phyloP scores from a whole-genome alignment of 2,329 filamentous ascomycete species.

The Akanthomyces uredinophilus region DNA sequence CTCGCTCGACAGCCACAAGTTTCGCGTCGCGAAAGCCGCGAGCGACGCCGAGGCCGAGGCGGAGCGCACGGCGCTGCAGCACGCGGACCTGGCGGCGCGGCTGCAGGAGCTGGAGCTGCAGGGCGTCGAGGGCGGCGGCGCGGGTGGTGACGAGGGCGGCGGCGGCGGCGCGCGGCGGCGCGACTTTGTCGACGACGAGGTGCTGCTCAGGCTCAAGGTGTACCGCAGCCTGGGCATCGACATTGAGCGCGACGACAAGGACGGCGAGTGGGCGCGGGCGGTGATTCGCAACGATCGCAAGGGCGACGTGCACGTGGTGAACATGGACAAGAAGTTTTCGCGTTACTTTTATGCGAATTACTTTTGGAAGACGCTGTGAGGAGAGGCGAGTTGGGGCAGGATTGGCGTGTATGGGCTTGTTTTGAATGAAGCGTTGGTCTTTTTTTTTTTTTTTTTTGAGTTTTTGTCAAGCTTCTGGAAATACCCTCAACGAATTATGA shows the following conservation, averaged over 20 bases:
- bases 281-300: slow-evolving; percentile 79
- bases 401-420: slow-evolving; percentile 11
- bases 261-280: slow-evolving; percentile 78
- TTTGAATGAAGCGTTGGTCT: slow-evolving; percentile 7
- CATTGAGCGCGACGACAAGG: slow-evolving; percentile 66
- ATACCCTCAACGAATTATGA: background rate
- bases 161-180: slow-evolving; percentile 27
- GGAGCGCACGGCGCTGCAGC: slow-evolving; percentile 78
- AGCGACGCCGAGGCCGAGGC: slow-evolving; percentile 88
- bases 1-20: slow-evolving; percentile 86
- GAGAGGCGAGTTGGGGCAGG: slow-evolving; percentile 9
- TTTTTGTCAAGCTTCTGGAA: background rate
- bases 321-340: slow-evolving; percentile 88
- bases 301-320: slow-evolving; percentile 91
- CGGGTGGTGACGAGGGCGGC: slow-evolving; percentile 42
- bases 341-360: slow-evolving; percentile 92
- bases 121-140: slow-evolving; percentile 58
- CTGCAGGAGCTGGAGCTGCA: slow-evolving; percentile 81
- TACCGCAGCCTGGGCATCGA: slow-evolving; percentile 90
- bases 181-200: slow-evolving; percentile 56
- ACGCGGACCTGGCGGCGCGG: slow-evolving; percentile 67
- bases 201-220: slow-evolving; percentile 74
- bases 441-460: background rate
- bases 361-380: slow-evolving; percentile 81
- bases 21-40: slow-evolving; percentile 86